A percentile compares a stretch with the other conserved stretches of the same genome.
Conservation (phyloP, 2,329 filamentous ascomycete genomes). For the Coleophoma crateriformis region DNA sequence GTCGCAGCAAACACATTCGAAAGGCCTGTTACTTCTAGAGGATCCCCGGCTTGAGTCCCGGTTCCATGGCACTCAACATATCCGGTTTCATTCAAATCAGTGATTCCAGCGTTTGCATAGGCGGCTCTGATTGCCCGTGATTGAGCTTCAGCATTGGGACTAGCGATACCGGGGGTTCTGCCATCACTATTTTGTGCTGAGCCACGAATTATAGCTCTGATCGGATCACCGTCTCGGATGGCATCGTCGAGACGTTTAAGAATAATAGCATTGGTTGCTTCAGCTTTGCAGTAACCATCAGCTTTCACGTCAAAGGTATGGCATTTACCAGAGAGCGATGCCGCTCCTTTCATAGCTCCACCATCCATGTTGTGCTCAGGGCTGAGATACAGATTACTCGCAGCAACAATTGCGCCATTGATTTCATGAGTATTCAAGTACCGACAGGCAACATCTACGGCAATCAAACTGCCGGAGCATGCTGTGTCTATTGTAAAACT, state of each 20-base stretch:
- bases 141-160: slow-evolving; percentile 42
- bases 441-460: slow-evolving; percentile 45
- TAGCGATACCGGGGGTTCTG: slow-evolving; percentile 47
- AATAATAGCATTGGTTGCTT: slow-evolving; percentile 53
- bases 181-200: slow-evolving; percentile 49
- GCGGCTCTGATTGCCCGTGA: slow-evolving; percentile 5
- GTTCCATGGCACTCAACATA: slow-evolving; percentile 31
- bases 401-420: slow-evolving; percentile 20
- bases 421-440: slow-evolving; percentile 39
- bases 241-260: slow-evolving; percentile 55
- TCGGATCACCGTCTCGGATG: slow-evolving; percentile 49
- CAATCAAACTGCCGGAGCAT: slow-evolving; percentile 50
- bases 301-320: slow-evolving; percentile 52
- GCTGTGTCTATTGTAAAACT: slow-evolving; percentile 53
- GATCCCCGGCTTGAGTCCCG: slow-evolving; percentile 19
- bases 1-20: not conserved
- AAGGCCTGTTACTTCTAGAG: slow-evolving; percentile 8
- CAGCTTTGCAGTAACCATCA: slow-evolving; percentile 58
- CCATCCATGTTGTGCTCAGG: slow-evolving; percentile 9
- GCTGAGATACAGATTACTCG: slow-evolving; percentile 18
- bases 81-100: slow-evolving; percentile 18
- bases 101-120: slow-evolving; percentile 3
- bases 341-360: slow-evolving; percentile 9
- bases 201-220: slow-evolving; percentile 47
- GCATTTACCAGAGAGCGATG: slow-evolving; percentile 18